A percentile compares a stretch with the other conserved stretches of the same genome.
Conservation (phyloP, 148 eudicot genomes). For the Chenopodium suecicum region DNA sequence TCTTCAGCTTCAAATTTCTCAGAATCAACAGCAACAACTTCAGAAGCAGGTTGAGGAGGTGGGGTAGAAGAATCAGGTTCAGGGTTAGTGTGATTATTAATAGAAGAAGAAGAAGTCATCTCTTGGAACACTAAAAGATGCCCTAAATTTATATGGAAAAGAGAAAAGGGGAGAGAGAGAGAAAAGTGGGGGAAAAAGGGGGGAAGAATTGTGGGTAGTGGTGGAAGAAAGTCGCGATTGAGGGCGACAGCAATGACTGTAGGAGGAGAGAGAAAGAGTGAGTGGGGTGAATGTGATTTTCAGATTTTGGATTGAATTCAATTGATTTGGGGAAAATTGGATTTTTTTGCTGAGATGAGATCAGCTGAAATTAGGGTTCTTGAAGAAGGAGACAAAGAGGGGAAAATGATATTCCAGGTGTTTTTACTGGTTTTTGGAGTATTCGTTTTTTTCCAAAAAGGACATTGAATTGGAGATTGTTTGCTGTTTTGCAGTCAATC, state of each 20-base stretch:
- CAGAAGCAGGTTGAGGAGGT: constrained; percentile 25
- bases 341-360: background rate
- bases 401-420: no score
- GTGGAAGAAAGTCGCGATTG: constrained; percentile 75
- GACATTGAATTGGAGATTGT: no score
- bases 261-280: constrained; percentile 25
- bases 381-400: background rate
- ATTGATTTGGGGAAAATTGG: background rate
- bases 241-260: constrained; percentile 86
- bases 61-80: constrained; percentile 25
- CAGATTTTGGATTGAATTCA: background rate
- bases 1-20: constrained; percentile 11
- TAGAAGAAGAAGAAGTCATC: constrained; percentile 52
- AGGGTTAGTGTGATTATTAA: background rate
- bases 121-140: constrained; percentile 36
- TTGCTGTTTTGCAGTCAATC: no score
- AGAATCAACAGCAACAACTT: constrained; percentile 7
- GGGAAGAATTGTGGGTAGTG: constrained; percentile 29
- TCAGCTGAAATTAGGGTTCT: background rate
- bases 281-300: constrained; percentile 41
- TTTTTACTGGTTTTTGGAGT: no score
- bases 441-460: no score
- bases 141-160: constrained; percentile 55
- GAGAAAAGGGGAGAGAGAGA: background rate
- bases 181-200: constrained; percentile 18